Evolutionary conservation across 1,284 basidiomycete genomes (phyloP).

Genomic region (Sanghuangporus sanghuang): DNA sequence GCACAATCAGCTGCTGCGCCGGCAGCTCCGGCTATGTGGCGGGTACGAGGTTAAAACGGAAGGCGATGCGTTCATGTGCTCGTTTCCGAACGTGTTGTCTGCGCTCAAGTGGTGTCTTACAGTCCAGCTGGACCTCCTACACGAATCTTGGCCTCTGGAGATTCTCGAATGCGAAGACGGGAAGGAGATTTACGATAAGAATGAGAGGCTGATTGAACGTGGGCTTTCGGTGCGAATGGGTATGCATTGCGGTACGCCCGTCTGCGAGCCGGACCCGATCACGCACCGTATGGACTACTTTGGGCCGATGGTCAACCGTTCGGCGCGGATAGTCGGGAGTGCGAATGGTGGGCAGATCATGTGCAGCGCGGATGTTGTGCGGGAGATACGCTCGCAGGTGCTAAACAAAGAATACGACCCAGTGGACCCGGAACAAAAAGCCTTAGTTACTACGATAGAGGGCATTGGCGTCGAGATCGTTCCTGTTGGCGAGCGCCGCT

Average conservation of each 20-base stretch:
- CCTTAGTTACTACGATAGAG: constrained; percentile 66
- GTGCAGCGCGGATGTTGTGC: constrained; percentile 86
- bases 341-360: constrained; percentile 95
- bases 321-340: constrained; percentile 79
- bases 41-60: constrained; percentile 99
- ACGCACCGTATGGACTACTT: constrained; percentile 98
- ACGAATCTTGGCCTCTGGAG: constrained; percentile 92
- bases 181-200: constrained; percentile 68
- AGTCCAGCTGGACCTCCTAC: constrained; percentile 82
- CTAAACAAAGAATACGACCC: constrained; percentile 50
- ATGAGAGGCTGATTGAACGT: constrained; percentile 74
- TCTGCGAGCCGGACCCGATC: constrained; percentile 92
- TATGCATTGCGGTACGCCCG: constrained; percentile 88
- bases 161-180: constrained; percentile 93
- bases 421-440: constrained; percentile 41
- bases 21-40: constrained; percentile 86
- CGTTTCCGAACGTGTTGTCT: constrained; percentile 85
- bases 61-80: constrained; percentile 99
- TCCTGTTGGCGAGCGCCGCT: constrained; percentile 83
- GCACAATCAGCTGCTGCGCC: constrained; percentile 86
- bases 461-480: constrained; percentile 73
- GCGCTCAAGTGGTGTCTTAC: constrained; percentile 91
- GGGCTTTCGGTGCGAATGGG: constrained; percentile 98
- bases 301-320: constrained; percentile 89
- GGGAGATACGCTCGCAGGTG: constrained; percentile 70